phyloP scores from a whole-genome alignment of 352 stramenopile species.

The Peronospora destructor region DNA sequence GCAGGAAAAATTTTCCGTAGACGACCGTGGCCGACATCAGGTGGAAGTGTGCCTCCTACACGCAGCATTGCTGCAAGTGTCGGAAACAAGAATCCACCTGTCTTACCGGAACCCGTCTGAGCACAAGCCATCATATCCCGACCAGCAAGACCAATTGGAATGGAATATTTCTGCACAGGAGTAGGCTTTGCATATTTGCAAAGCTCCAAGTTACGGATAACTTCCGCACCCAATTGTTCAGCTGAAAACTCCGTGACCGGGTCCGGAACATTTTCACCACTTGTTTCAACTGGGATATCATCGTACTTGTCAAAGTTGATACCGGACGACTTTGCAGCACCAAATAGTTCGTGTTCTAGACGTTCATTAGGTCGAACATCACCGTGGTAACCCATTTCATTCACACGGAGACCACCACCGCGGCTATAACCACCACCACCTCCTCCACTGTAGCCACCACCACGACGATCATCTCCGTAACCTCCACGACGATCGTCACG shows the following conservation, averaged over 20 bases:
- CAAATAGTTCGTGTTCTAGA: slow-evolving; percentile 90
- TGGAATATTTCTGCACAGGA: slow-evolving; percentile 99
- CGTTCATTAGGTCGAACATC: slow-evolving; percentile 88
- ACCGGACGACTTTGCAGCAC: slow-evolving; percentile 88
- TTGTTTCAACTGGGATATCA: slow-evolving; percentile 96
- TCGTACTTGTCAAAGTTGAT: slow-evolving; percentile 99
- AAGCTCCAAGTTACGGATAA: slow-evolving; percentile 88
- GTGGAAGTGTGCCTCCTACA: slow-evolving; percentile 46
- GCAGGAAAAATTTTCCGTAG: slow-evolving; percentile 87
- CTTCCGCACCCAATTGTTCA: slow-evolving; percentile 87
- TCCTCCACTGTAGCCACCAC: slow-evolving; percentile 22
- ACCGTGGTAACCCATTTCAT: slow-evolving; percentile 96
- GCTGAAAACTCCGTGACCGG: slow-evolving; percentile 87
- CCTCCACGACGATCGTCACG: slow-evolving; percentile 28
- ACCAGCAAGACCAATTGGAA: slow-evolving; percentile 91
- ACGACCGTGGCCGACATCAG: slow-evolving; percentile 44
- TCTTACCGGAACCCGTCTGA: slow-evolving; percentile 98
- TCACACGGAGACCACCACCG: slow-evolving; percentile 62
- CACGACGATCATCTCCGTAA: slow-evolving; percentile 27
- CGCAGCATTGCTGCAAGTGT: slow-evolving; percentile 95
- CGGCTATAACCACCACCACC: slow-evolving; percentile 36
- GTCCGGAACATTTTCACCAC: slow-evolving; percentile 89
- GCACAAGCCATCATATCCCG: slow-evolving; percentile 99
- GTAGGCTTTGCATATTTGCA: slow-evolving; percentile 96
- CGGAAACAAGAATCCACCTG: slow-evolving; percentile 94